Base-by-base conservation (phyloP, 2,329 filamentous ascomycete species). In the Nannizziopsis barbatae region DNA sequence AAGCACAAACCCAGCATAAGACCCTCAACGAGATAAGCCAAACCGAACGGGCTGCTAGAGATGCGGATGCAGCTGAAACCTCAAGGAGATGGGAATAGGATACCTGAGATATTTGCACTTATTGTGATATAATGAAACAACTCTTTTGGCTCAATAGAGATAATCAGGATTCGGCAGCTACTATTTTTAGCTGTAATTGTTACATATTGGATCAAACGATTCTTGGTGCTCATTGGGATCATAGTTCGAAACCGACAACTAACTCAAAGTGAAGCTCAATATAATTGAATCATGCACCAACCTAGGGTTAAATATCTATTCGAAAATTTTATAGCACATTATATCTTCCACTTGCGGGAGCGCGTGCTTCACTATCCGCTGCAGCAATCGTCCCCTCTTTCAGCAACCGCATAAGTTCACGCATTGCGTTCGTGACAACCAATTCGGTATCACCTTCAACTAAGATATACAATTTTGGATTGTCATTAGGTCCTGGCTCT, bases 401-500 rank as follows among this genome's bases (percentile, higher is more conserved):
- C 57, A 98, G 70, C 60, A 95, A 71, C 41, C 89, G 79, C 62
- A 88, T 90, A 55, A 98, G 75, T 68, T 96, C 89, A 56, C 81
- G 79, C 77, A 98, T 86, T 1, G 92, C 92, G 59, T 86, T 84
- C 45, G 85, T 86, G 22, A 98, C 92, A 30, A 88, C 82, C 46
- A 95, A 74, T 67, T 98, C 92, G 0, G 92, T 96, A 61, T 98
- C 92, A 37, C 92, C 92, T 65, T 98, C 92, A 50, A 98, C 93
- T 52, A 98, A 76, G 60, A 98, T 95, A 64, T 96, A 98, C 58
- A 98, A 72, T 72, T 96, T 96, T n/a, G 92, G 84, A 57, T 88
- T 81, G 47, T 82, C 84, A 32, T 79, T 81, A 0, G 82, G 66
- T 6, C 75, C 79, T 1, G 87, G 87, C 56, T 86, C 83, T 64